These are phyloP conservation scores for Silene noctiflora DNA, from an alignment of 179 eudicot species.

Conservation along the genomic window DNA sequence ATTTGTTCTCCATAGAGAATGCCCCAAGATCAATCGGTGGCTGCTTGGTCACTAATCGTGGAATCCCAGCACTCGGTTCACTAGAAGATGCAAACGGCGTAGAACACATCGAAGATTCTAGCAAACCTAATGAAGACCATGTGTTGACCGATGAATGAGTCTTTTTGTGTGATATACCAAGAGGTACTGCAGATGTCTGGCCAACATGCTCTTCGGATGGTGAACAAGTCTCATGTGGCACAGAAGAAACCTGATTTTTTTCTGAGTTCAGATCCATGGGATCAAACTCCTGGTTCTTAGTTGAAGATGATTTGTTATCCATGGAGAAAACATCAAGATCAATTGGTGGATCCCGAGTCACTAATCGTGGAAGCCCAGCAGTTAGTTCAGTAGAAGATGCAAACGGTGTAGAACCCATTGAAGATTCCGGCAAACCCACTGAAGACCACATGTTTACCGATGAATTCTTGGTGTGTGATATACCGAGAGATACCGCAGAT, in stretches of 20 bases:
- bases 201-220: no score
- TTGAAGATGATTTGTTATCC: no score
- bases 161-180: no score
- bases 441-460: conserved; percentile 51
- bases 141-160: background rate
- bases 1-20: conserved; percentile 23
- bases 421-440: conserved; percentile 45
- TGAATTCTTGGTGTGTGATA: conserved; percentile 37
- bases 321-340: no score
- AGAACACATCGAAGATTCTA: conserved; percentile 35
- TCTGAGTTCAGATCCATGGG: no score
- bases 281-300: no score
- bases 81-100: conserved; percentile 35
- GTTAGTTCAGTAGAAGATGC: conserved; percentile 36
- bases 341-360: background rate
- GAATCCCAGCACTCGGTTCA: conserved; percentile 41
- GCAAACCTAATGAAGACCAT: conserved; percentile 35
- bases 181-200: no score
- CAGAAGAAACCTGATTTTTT: no score
- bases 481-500: conserved; percentile 28
- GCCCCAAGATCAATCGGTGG: background rate
- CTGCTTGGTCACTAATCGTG: conserved; percentile 36
- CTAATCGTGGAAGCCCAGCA: conserved; percentile 42
- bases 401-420: conserved; percentile 31
- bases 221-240: no score